Evolutionary conservation across 495 filamentous ascomycete species (phyloP), one percentile per base, ranked within the genome.

Genomic region (Hypoxylon intermedium): DNA sequence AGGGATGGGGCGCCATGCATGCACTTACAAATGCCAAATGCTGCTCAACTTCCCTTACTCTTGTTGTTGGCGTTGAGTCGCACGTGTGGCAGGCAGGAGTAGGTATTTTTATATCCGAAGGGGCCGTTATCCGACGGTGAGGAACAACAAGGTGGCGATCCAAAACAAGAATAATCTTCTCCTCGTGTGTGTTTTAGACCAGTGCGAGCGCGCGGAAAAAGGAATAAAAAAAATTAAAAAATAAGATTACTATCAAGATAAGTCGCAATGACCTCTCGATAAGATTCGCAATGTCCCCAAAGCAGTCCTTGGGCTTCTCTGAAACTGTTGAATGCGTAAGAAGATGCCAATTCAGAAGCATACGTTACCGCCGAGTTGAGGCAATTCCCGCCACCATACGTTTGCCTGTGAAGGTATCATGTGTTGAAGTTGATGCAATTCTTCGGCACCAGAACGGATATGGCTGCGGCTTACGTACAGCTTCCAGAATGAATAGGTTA

Each of bases 401-500:
- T 53, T 55, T n/a, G 38, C n/a, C 26, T 52, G 47, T 47, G 47
- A 13, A 26, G 30, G 41, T 30, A 53, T 47, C 48, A 44, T 53
- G 38, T 56, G 51, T 50, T 46, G 45, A 62, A 45, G 24, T 31
- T 61, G 51, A 61, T 61, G 46, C 33, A 46, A 57, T 51, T 63
- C 26, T 53, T 41, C 44, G 38, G 46, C 19, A 45, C 37, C 16
- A 26, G 46, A 37, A 19, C 52, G 15, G 53, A 43, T 24, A 9
- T 26, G 24, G 6, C 12, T 42, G 18, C 44, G 16, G 53, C 34
- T 34, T 33, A 49, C 37, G 42, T 3, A n/a, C n/a, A n/a, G n/a
- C 20, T 40, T 55, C 3, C 13, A 24, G 30, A 49, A 21, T 23
- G 7, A 7, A 7, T 7, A 4, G 4, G 24, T 7, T 26, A 26